Evolutionary conservation across 345 rosid species (phyloP).

Genomic region (Eutrema yunnanense): DNA sequence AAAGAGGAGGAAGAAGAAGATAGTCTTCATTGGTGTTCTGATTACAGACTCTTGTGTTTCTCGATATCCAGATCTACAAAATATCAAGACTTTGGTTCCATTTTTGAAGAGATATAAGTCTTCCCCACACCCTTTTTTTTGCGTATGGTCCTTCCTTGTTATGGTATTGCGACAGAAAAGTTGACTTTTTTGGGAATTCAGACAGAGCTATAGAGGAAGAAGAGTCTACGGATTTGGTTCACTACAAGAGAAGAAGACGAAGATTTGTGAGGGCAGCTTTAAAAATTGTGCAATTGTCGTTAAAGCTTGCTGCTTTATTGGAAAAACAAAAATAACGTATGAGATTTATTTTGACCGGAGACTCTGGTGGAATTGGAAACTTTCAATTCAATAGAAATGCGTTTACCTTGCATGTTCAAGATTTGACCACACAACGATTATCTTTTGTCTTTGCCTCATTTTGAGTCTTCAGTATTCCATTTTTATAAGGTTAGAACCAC

Average conservation of each 20-base stretch:
- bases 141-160: conserved; percentile 3
- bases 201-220: conserved; percentile 11
- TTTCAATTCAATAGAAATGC: conserved; percentile 11
- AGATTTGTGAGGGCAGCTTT: conserved; percentile 7
- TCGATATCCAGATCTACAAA: conserved; percentile 8
- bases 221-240: background rate
- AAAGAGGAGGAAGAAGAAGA: background rate
- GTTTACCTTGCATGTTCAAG: conserved; percentile 20
- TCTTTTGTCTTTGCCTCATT: background rate
- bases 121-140: background rate
- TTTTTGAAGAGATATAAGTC: background rate
- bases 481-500: background rate
- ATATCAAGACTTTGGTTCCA: conserved; percentile 12
- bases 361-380: conserved; percentile 7
- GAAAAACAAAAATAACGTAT: background rate
- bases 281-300: conserved; percentile 18
- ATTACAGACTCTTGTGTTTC: background rate
- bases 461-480: background rate
- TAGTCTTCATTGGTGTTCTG: conserved; percentile 14
- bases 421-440: conserved; percentile 11
- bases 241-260: conserved; percentile 7
- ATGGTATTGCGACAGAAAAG: conserved; percentile 11
- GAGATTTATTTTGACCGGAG: conserved; percentile 24
- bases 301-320: conserved; percentile 18
- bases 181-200: conserved; percentile 22